A percentile compares a stretch with the other conserved stretches of the same genome.
These are phyloP conservation scores for Pyrenochaeta sp. DNA, from an alignment of 2,329 filamentous ascomycete genomes.

Conservation along the genomic window DNA sequence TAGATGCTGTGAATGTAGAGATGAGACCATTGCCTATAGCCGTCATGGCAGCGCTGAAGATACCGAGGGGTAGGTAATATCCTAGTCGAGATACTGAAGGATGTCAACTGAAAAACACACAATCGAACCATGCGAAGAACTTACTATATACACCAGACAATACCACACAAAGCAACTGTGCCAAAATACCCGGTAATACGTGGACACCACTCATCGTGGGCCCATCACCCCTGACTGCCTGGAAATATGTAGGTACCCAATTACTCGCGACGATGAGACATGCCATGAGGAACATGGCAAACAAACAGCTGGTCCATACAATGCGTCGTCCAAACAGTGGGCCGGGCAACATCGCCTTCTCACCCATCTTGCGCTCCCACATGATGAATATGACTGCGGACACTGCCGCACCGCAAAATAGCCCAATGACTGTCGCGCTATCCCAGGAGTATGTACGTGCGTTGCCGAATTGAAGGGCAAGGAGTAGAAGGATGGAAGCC, in stretches of 20 bases:
- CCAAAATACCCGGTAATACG: slow-evolving; percentile 47
- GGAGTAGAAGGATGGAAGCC: slow-evolving; percentile 44
- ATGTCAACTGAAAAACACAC: slow-evolving; percentile 6
- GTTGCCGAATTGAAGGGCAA: slow-evolving; percentile 50
- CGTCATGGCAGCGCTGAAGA: slow-evolving; percentile 39
- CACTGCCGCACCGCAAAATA: slow-evolving; percentile 42
- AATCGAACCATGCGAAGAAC: rapidly evolving
- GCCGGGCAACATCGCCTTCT: slow-evolving; percentile 49
- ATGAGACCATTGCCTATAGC: slow-evolving; percentile 52
- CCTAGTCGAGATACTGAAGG: slow-evolving; percentile 24
- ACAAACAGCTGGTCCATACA: slow-evolving; percentile 38
- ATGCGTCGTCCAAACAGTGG: slow-evolving; percentile 39
- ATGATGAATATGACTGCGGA: slow-evolving; percentile 40
- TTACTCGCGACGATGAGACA: slow-evolving; percentile 23
- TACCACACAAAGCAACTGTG: slow-evolving; percentile 27
- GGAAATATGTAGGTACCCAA: slow-evolving; percentile 51
- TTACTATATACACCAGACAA: slow-evolving; percentile 18
- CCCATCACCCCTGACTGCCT: slow-evolving; percentile 46
- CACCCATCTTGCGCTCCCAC: slow-evolving; percentile 47
- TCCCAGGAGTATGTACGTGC: slow-evolving; percentile 46
- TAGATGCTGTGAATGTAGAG: slow-evolving; percentile 47
- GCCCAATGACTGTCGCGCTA: slow-evolving; percentile 41
- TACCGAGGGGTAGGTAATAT: slow-evolving; percentile 39
- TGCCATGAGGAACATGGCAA: slow-evolving; percentile 12
- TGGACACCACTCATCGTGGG: slow-evolving; percentile 51